phyloP scores from a whole-genome alignment of 179 eudicot genomes.

The Silene vulgaris region DNA sequence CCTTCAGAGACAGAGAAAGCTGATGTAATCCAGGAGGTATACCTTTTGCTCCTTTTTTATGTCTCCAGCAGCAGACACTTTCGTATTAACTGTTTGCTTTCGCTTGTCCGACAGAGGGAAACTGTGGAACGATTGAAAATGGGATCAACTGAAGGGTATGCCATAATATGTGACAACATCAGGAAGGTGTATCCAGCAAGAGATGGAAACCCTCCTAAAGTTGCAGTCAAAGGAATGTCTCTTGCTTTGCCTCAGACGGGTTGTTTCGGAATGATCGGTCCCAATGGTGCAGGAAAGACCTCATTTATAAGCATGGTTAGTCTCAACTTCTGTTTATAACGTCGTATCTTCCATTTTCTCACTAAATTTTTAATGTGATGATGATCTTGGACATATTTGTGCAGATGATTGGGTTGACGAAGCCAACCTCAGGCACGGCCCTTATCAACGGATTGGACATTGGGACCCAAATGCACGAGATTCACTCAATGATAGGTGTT shows the following conservation, averaged over 20 bases:
- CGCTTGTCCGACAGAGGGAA: constrained; percentile 44
- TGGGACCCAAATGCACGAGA: constrained; percentile 47
- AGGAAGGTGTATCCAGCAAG: constrained; percentile 68
- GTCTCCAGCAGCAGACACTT: not conserved
- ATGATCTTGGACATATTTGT: constrained; percentile 1
- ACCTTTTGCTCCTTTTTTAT: not conserved
- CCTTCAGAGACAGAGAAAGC: constrained; percentile 46
- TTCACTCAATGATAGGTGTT: constrained; percentile 76
- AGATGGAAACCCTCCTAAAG: constrained; percentile 79
- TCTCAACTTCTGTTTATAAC: not conserved
- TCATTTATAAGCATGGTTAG: constrained; percentile 85
- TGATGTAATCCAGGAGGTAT: constrained; percentile 73
- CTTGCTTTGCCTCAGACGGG: constrained; percentile 69
- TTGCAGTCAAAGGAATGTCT: constrained; percentile 60
- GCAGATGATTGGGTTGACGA: constrained; percentile 73
- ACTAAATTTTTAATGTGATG: not conserved
- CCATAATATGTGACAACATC: constrained; percentile 58
- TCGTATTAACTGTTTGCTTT: not conserved
- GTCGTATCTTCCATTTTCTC: constrained; percentile 2
- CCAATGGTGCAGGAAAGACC: constrained; percentile 92
- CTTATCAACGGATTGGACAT: constrained; percentile 65
- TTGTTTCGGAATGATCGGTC: constrained; percentile 95
- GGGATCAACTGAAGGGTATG: constrained; percentile 41
- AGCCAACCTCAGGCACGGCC: constrained; percentile 73
- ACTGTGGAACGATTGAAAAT: constrained; percentile 49